Conservation (phyloP, 169 alveolate genomes). For the Eimeria praecox region DNA sequence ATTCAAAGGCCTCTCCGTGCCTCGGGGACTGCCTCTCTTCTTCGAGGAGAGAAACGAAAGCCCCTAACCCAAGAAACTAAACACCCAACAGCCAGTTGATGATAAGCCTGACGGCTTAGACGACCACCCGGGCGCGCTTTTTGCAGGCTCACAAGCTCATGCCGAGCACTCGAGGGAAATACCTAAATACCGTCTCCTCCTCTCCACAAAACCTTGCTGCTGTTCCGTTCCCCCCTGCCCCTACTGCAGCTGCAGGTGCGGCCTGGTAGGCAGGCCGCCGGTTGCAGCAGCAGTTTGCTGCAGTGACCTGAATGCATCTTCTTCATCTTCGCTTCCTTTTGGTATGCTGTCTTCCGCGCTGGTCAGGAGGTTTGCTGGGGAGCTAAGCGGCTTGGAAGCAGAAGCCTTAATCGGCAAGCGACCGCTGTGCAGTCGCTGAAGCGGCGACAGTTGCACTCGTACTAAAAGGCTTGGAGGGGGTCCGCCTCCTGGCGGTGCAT, state of each 20-base stretch:
- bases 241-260: not conserved
- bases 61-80: constrained; percentile 25
- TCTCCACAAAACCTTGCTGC: not conserved
- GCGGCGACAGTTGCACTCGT: constrained; percentile 58
- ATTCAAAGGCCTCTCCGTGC: constrained; percentile 50
- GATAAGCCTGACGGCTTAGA: not conserved
- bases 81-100: constrained; percentile 21
- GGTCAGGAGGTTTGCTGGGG: not conserved
- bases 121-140: constrained; percentile 29
- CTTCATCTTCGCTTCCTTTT: not conserved
- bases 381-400: not conserved
- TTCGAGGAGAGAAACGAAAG: not conserved
- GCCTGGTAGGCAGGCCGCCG: not conserved
- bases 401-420: constrained; percentile 35
- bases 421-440: constrained; percentile 54
- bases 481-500: not conserved
- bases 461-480: not conserved
- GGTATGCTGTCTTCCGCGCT: not conserved
- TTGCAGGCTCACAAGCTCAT: not conserved
- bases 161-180: not conserved
- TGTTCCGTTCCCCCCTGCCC: not conserved
- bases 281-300: constrained; percentile 48
- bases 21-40: constrained; percentile 36
- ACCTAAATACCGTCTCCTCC: not conserved
- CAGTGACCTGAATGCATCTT: constrained; percentile 27